Conservation (phyloP, 2,329 filamentous ascomycete species). For the Didymella glomerata region DNA sequence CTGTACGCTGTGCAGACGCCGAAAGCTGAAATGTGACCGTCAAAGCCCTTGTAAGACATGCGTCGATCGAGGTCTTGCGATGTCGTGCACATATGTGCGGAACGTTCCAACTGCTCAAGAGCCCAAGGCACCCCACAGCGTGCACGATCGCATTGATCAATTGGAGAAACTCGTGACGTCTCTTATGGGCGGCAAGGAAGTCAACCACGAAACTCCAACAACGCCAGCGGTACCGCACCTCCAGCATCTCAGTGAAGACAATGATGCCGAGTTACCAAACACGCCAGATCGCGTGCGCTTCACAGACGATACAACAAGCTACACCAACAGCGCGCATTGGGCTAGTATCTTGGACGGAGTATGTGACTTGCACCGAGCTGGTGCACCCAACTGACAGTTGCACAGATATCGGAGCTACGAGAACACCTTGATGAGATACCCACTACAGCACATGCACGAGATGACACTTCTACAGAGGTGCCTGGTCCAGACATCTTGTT, state of each 20-base stretch:
- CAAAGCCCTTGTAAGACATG: conserved; percentile 50
- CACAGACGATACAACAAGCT: conserved; percentile 41
- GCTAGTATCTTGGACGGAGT: conserved; percentile 50
- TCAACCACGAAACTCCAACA: conserved; percentile 10
- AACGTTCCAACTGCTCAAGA: conserved; percentile 31
- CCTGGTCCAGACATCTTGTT: conserved; percentile 43
- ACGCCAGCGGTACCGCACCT: conserved; percentile 9
- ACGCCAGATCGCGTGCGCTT: conserved; percentile 46
- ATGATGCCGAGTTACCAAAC: conserved; percentile 29
- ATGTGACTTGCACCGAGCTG: conserved; percentile 4
- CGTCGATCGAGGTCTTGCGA: conserved; percentile 47
- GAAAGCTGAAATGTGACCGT: conserved; percentile 48
- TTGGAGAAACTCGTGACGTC: conserved; percentile 49
- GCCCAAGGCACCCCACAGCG: conserved; percentile 39
- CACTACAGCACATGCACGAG: conserved; percentile 29
- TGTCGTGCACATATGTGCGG: conserved; percentile 46
- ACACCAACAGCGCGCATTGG: conserved; percentile 48
- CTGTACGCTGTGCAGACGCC: conserved; percentile 30
- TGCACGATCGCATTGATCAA: conserved; percentile 50
- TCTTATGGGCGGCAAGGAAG: conserved; percentile 42
- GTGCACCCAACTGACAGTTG: conserved; percentile 8
- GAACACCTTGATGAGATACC: conserved; percentile 44
- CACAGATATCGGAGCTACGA: conserved; percentile 45
- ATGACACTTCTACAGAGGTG: conserved; percentile 26
- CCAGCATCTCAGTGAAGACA: conserved; percentile 22